These are phyloP conservation scores for Phytophthora hybrid DNA, from an alignment of 352 stramenopile genomes.

Conservation along the genomic window DNA sequence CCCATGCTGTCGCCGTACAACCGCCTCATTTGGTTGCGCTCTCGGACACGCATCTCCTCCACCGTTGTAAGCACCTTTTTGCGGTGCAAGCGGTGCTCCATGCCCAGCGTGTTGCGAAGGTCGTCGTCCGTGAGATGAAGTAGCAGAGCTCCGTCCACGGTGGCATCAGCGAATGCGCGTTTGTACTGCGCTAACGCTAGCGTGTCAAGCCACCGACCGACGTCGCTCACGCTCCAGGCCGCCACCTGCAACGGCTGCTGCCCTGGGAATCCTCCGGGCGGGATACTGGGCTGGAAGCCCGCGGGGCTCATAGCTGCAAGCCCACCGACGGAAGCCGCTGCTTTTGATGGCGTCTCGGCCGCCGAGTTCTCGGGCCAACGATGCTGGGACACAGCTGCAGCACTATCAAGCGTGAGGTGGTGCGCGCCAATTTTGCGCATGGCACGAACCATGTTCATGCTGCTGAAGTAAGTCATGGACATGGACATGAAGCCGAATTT, in stretches of 20 bases:
- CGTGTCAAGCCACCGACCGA: slow-evolving; percentile 92
- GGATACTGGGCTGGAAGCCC: slow-evolving; percentile 59
- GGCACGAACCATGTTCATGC: slow-evolving; percentile 97
- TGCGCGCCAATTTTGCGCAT: slow-evolving; percentile 95
- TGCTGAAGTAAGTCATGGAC: slow-evolving; percentile 98
- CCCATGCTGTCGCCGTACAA: slow-evolving; percentile 44
- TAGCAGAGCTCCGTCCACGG: slow-evolving; percentile 91
- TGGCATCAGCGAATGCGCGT: slow-evolving; percentile 86
- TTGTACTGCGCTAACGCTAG: slow-evolving; percentile 91
- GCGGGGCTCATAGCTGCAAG: slow-evolving; percentile 11
- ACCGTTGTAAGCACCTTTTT: slow-evolving; percentile 96
- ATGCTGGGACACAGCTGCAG: slow-evolving; percentile 65
- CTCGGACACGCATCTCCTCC: slow-evolving; percentile 67
- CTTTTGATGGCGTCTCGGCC: slow-evolving; percentile 16
- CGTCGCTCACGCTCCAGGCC: slow-evolving; percentile 90
- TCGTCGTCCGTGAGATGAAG: slow-evolving; percentile 93
- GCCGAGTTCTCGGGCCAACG: slow-evolving; percentile 65
- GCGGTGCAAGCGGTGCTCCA: slow-evolving; percentile 95
- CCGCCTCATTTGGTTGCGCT: slow-evolving; percentile 56
- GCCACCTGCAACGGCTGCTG: slow-evolving; percentile 75
- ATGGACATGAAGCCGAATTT: slow-evolving; percentile 99
- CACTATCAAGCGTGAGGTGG: slow-evolving; percentile 91
- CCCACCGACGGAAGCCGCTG: neutral
- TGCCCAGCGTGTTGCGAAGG: slow-evolving; percentile 94
- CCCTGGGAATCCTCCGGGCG: slow-evolving; percentile 60